Base-by-base conservation (phyloP, 768 basidiomycete genomes). In the Rhizopogon vinicolor region DNA sequence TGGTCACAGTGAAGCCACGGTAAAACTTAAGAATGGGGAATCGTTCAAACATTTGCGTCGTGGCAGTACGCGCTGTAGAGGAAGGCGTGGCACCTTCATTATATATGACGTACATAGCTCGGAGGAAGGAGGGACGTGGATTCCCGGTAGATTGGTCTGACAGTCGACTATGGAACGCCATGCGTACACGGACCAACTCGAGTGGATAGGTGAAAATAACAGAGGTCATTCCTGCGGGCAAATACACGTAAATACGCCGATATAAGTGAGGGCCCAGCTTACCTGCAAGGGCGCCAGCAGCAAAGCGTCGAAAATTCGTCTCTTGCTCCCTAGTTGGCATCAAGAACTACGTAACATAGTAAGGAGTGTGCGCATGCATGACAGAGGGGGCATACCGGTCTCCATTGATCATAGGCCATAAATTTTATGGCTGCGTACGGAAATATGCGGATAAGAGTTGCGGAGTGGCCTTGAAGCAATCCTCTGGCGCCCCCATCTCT, bases 401-500 rank as follows among this genome's bases (percentile, higher is more conserved):
- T 89, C 54, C 90, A 75, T 67, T 91, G 84, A 70, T 98, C 96
- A 67, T 98, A 99, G 4, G 90, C 84, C 87, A 98, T 93, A 66
- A 93, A 99, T 71, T 95, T 97, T 72, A 98, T 90, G 57, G 87
- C 92, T 29, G 97, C 97, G 65, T 98, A 98, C 7, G 97, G 97
- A 69, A 97, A 96, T 63, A 98, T 88, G 55, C 97, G 86, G 45
- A 97, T 72, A 49, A 99, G 79, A 3, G 97, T 99, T 35, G 93
- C 91, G 13, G 94, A 94, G 70, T 99, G 97, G 7, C 97, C 97
- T 77, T 97, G 95, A 57, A 96, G 85, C 40, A 98, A 77, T 0
- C 94, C 95, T 51, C 87, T 78, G 12, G 86, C 56, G 3, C 97
- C 97, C 46, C 69, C 72, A 31, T 84, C 78, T 52, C 61, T 67